phyloP scores from a whole-genome alignment of 257 asterid genomes.

The Salvia rosmarinus region DNA sequence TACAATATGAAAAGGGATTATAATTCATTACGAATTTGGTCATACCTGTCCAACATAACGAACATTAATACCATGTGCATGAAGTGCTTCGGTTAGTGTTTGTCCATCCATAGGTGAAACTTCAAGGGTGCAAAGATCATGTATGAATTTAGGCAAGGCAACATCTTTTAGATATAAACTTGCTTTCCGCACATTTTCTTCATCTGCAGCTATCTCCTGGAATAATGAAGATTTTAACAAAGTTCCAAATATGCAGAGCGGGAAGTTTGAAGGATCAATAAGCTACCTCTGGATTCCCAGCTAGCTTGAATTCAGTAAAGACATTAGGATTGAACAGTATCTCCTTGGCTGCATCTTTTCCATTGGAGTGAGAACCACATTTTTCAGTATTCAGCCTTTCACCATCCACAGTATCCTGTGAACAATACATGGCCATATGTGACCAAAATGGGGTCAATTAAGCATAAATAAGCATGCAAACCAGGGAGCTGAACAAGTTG shows the following conservation, averaged over 20 bases:
- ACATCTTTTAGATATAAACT: conserved; percentile 70
- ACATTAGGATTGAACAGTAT: conserved; percentile 86
- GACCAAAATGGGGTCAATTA: conserved; percentile 22
- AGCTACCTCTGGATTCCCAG: conserved; percentile 78
- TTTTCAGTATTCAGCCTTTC: conserved; percentile 43
- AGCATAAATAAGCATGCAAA: conserved; percentile 9
- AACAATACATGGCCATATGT: conserved; percentile 17
- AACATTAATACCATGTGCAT: conserved; percentile 87
- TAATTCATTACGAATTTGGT: conserved; percentile 23
- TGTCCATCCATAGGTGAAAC: conserved; percentile 99
- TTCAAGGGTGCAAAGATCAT: conserved; percentile 85
- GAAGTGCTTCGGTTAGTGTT: conserved; percentile 91
- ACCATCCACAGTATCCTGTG: conserved; percentile 43
- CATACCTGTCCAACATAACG: conserved; percentile 90
- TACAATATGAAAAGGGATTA: conserved; percentile 21
- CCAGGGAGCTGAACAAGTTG: not conserved
- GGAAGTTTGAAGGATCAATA: conserved; percentile 15
- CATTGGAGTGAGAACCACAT: conserved; percentile 42
- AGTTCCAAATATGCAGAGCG: conserved; percentile 19
- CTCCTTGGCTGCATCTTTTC: conserved; percentile 48
- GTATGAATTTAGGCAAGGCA: conserved; percentile 73
- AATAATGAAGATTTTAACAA: conserved; percentile 28
- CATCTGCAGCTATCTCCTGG: conserved; percentile 84
- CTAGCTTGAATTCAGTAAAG: conserved; percentile 80
- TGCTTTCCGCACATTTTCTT: conserved; percentile 78